A percentile compares a stretch with the other conserved stretches of the same genome.
phyloP scores from a whole-genome alignment of 1,139 yeast genomes.

The Barnettozyma hawaiiensis region DNA sequence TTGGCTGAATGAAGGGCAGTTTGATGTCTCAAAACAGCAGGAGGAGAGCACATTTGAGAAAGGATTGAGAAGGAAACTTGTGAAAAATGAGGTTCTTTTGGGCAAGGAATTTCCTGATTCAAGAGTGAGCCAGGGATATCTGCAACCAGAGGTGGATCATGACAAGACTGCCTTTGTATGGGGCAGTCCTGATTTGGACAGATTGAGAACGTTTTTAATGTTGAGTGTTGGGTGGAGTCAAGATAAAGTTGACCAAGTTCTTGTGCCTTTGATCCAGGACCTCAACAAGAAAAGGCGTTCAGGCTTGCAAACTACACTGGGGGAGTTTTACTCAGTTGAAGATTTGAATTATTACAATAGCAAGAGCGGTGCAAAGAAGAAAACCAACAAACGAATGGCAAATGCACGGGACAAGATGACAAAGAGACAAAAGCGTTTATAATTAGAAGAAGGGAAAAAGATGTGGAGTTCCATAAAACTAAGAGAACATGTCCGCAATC shows the following conservation, averaged over 20 bases:
- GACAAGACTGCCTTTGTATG: conserved; percentile 76
- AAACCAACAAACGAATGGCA: conserved; percentile 50
- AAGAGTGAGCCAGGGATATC: conserved; percentile 67
- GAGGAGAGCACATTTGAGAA: conserved; percentile 45
- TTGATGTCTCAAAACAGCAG: conserved; percentile 33
- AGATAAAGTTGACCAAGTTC: conserved; percentile 70
- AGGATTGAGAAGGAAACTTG: conserved; percentile 57
- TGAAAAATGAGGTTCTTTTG: conserved; percentile 37
- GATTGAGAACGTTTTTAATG: conserved; percentile 63
- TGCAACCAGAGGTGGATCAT: conserved; percentile 74
- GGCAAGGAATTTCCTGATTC: conserved; percentile 66
- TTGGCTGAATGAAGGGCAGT: conserved; percentile 47
- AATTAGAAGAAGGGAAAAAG: neutral
- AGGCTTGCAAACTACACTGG: conserved; percentile 51
- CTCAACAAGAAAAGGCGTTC: conserved; percentile 56
- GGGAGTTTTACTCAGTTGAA: conserved; percentile 51
- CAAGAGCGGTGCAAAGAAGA: conserved; percentile 30
- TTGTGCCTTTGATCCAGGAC: conserved; percentile 83
- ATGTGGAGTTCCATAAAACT: no score
- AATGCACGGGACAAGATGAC: conserved; percentile 51
- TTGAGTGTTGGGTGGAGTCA: conserved; percentile 78
- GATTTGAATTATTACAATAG: conserved; percentile 29
- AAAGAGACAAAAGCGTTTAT: conserved; percentile 12
- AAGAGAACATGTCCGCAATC: no score
- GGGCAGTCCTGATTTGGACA: conserved; percentile 88